These are phyloP conservation scores for Rubus idaeus DNA, from an alignment of 306 rosid species.

Conservation along the genomic window DNA sequence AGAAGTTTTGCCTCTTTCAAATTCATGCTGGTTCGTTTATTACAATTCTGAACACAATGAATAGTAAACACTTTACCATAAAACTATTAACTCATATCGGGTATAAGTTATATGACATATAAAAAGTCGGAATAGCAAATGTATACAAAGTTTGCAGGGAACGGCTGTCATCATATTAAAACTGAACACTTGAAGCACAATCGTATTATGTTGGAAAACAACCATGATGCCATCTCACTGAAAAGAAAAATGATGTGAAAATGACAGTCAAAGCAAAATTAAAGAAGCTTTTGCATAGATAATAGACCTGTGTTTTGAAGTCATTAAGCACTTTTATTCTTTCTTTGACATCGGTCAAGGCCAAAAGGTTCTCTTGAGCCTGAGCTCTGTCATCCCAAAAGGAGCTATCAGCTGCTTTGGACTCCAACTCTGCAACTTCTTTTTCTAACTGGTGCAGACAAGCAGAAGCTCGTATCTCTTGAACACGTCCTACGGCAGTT, in stretches of 20 bases:
- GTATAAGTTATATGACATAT: not conserved
- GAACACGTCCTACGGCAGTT: conserved; percentile 53
- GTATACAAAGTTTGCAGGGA: not conserved
- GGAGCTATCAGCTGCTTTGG: conserved; percentile 60
- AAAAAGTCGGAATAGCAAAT: not conserved
- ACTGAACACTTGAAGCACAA: not conserved
- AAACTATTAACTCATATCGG: not conserved
- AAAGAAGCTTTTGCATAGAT: conserved; percentile 8
- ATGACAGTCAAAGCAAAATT: not conserved
- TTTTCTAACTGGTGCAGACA: conserved; percentile 56
- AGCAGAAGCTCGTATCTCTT: conserved; percentile 75
- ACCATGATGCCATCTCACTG: too few species aligned
- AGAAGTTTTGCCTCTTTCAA: not conserved
- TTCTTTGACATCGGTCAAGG: conserved; percentile 79
- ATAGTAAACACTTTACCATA: not conserved
- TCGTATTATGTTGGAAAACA: conserved; percentile 6
- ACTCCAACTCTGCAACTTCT: conserved; percentile 72
- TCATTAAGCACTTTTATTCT: conserved; percentile 68
- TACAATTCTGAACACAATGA: not conserved
- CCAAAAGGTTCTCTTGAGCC: conserved; percentile 76
- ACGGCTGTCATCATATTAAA: too few species aligned
- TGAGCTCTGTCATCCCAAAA: conserved; percentile 81
- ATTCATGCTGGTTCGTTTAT: not conserved
- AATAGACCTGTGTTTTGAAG: conserved; percentile 68
- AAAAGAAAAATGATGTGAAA: too few species aligned